A percentile compares a stretch with the other conserved stretches of the same genome.
phyloP scores from a whole-genome alignment of 2,329 filamentous ascomycete species.

The Pseudogymnoascus sp. region DNA sequence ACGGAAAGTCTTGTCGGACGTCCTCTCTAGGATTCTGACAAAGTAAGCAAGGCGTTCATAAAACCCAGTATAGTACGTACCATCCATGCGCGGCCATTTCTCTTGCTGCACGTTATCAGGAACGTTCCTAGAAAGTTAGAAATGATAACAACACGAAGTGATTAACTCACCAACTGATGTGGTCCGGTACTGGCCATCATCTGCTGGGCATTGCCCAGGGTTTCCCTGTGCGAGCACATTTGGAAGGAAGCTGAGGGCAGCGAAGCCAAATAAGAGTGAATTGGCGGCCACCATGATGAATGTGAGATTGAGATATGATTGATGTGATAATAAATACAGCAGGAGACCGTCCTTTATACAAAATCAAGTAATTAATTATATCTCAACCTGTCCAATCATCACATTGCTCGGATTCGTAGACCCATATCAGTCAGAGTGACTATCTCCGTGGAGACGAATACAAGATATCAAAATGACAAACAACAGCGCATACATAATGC shows the following conservation, averaged over 20 bases:
- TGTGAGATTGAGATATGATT: slow-evolving; percentile 14
- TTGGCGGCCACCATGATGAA: slow-evolving; percentile 12
- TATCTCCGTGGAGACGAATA: background rate
- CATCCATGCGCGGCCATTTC: background rate
- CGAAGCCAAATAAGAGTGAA: slow-evolving; percentile 14
- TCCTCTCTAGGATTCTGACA: background rate
- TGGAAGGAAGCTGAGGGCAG: slow-evolving; percentile 8
- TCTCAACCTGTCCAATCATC: background rate
- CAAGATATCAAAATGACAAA: background rate
- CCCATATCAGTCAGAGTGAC: background rate
- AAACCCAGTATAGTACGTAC: background rate
- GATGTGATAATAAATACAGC: background rate
- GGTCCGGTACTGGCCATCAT: background rate
- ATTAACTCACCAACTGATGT: background rate
- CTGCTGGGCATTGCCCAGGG: background rate
- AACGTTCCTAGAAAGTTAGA: background rate
- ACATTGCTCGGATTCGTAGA: background rate
- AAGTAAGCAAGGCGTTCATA: background rate
- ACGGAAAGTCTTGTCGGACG: background rate
- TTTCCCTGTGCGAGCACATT: background rate
- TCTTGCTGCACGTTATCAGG: background rate
- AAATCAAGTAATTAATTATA: background rate
- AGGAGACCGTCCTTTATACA: background rate
- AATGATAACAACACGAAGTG: background rate
- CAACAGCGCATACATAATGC: background rate